These are phyloP conservation scores for Scheffersomyces coipomensis DNA, from an alignment of 805 yeast genomes.

Conservation along the genomic window DNA sequence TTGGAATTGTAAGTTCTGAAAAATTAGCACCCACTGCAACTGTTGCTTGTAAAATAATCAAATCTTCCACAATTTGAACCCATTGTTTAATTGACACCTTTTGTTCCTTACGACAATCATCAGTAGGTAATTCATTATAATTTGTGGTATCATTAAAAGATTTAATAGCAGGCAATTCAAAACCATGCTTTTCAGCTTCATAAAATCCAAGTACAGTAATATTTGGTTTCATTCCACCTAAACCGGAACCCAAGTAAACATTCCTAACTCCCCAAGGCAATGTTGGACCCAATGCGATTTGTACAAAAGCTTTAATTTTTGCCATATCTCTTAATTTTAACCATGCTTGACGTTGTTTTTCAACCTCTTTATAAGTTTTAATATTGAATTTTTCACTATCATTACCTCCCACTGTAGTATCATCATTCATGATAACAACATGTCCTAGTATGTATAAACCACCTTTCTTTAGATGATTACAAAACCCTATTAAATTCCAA, in stretches of 20 bases:
- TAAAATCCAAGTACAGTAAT: conserved; percentile 90
- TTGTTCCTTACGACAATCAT: conserved; percentile 66
- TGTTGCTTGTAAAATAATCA: conserved; percentile 82
- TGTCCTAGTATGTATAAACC: conserved; percentile 92
- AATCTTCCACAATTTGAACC: conserved; percentile 91
- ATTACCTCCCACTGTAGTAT: conserved; percentile 12
- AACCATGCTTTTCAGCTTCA: conserved; percentile 53
- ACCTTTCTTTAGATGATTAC: conserved; percentile 94
- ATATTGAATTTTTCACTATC: conserved; percentile 46
- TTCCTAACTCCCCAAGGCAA: conserved; percentile 95
- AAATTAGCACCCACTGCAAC: conserved; percentile 95
- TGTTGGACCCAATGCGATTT: conserved; percentile 82
- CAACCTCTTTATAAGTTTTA: conserved; percentile 61
- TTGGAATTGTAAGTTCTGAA: conserved; percentile 63
- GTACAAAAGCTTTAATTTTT: conserved; percentile 89
- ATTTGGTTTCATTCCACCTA: conserved; percentile 99
- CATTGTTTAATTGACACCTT: conserved; percentile 75
- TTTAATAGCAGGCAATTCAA: conserved; percentile 23
- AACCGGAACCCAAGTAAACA: conserved; percentile 86
- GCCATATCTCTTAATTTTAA: conserved; percentile 72
- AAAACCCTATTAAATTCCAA: conserved; percentile 89
- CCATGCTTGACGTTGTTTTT: conserved; percentile 81
- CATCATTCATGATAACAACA: conserved; percentile 64
- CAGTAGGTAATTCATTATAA: conserved; percentile 63
- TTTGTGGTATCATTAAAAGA: conserved; percentile 16